phyloP scores from a whole-genome alignment of 495 filamentous ascomycete species.

The Oidiodendron maius region DNA sequence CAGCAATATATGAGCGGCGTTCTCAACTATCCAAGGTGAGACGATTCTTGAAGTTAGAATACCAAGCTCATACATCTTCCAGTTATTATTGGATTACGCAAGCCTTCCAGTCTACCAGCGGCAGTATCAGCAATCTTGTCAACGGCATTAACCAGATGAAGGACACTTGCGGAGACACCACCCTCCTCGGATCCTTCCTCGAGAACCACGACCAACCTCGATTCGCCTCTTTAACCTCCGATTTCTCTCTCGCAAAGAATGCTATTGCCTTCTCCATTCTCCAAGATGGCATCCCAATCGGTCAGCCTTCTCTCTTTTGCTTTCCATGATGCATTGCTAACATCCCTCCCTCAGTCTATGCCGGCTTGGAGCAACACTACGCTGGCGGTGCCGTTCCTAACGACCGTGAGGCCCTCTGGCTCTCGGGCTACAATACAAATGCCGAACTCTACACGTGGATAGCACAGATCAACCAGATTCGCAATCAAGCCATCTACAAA shows the following conservation, averaged over 20 bases:
- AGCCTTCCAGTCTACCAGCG: conserved; percentile 55
- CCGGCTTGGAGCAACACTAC: conserved; percentile 71
- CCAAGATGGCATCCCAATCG: conserved; percentile 60
- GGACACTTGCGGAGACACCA: conserved; percentile 49
- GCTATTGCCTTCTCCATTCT: conserved; percentile 68
- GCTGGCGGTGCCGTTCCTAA: conserved; percentile 49
- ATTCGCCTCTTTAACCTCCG: conserved; percentile 52
- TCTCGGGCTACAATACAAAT: conserved; percentile 52
- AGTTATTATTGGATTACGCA: conserved; percentile 54
- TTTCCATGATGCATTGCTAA: neutral
- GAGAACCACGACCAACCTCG: conserved; percentile 77
- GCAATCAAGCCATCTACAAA: conserved; percentile 45
- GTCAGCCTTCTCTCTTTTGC: no score
- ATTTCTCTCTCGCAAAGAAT: conserved; percentile 58
- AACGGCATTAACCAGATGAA: conserved; percentile 53
- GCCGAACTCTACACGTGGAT: conserved; percentile 56
- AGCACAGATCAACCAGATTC: conserved; percentile 50
- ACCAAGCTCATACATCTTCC: neutral
- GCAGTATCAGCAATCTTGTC: conserved; percentile 53
- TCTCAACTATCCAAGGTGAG: conserved; percentile 63
- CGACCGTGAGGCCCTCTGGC: conserved; percentile 75
- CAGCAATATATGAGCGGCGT: conserved; percentile 51
- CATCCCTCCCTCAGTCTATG: conserved; percentile 50
- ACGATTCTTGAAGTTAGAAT: neutral
- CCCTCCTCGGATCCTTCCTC: conserved; percentile 64